phyloP scores from a whole-genome alignment of 768 basidiomycete genomes.

The Nevesoporus exiguus region DNA sequence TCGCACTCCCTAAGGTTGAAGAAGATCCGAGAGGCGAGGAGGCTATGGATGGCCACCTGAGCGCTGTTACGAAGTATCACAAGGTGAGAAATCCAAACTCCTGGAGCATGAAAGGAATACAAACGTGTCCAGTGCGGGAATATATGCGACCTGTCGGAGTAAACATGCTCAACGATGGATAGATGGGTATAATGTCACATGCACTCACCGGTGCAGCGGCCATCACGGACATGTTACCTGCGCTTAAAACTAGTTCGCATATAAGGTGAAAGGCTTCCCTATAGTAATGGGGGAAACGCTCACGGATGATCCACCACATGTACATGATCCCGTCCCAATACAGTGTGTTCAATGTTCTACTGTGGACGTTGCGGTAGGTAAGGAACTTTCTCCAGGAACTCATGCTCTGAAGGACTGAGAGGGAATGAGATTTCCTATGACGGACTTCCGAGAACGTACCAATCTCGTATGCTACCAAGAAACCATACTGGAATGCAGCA shows the following conservation, averaged over 20 bases:
- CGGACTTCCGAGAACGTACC: constrained; percentile 8
- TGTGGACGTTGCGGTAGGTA: constrained; percentile 19
- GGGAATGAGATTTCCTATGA: neutral
- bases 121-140: constrained; percentile 21
- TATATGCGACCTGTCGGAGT: constrained; percentile 12
- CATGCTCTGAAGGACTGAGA: constrained; percentile 25
- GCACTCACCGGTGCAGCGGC: constrained; percentile 20
- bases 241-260: constrained; percentile 10
- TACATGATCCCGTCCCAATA: constrained; percentile 30
- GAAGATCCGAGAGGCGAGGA: constrained; percentile 27
- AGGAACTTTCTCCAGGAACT: constrained; percentile 23
- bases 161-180: neutral
- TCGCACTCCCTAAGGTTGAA: constrained; percentile 26
- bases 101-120: constrained; percentile 1
- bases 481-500: constrained; percentile 9
- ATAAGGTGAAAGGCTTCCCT: neutral
- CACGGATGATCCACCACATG: constrained; percentile 24
- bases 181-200: too few species aligned
- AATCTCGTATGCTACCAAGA: constrained; percentile 22
- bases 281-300: neutral
- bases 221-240: constrained; percentile 13
- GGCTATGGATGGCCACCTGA: constrained; percentile 26
- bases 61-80: constrained; percentile 13
- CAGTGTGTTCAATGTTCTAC: constrained; percentile 18
- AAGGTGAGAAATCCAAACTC: constrained; percentile 2